phyloP scores from a whole-genome alignment of 257 asterid genomes.

The Perilla frutescens region DNA sequence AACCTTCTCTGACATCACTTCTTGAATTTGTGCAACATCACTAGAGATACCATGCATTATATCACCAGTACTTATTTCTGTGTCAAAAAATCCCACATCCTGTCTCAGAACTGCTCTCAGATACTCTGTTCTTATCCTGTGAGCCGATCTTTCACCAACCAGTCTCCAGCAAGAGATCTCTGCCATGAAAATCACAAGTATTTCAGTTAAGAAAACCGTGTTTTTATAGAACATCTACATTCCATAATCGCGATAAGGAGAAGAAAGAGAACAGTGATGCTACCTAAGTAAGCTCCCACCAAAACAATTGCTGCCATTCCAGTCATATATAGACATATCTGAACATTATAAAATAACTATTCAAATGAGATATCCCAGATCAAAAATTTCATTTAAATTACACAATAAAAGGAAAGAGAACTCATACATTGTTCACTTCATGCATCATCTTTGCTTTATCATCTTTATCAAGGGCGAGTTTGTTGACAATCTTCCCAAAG shows the following conservation, averaged over 20 bases:
- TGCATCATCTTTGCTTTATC: slow-evolving; percentile 64
- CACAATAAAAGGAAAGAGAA: too few species aligned
- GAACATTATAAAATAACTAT: slow-evolving; percentile 13
- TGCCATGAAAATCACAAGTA: slow-evolving; percentile 34
- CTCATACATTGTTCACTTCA: slow-evolving; percentile 65
- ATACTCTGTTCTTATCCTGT: slow-evolving; percentile 75
- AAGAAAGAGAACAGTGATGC: slow-evolving; percentile 4
- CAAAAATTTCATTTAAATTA: not conserved
- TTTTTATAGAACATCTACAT: not conserved
- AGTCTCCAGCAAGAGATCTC: slow-evolving; percentile 89
- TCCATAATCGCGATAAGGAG: not conserved
- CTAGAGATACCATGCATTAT: slow-evolving; percentile 93
- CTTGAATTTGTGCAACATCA: slow-evolving; percentile 91
- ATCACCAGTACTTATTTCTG: slow-evolving; percentile 69
- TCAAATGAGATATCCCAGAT: not conserved
- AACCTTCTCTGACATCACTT: slow-evolving; percentile 93
- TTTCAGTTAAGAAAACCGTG: not conserved
- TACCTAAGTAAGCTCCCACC: slow-evolving; percentile 88
- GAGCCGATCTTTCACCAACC: slow-evolving; percentile 85
- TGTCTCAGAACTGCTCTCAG: slow-evolving; percentile 78
- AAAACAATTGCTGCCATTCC: slow-evolving; percentile 68
- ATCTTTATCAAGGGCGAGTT: slow-evolving; percentile 47
- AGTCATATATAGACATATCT: slow-evolving; percentile 76
- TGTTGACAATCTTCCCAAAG: slow-evolving; percentile 71
- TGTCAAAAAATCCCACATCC: slow-evolving; percentile 80